These are phyloP conservation scores for Gossypium davidsonii DNA, from an alignment of 441 rosid species.

Conservation along the genomic window DNA sequence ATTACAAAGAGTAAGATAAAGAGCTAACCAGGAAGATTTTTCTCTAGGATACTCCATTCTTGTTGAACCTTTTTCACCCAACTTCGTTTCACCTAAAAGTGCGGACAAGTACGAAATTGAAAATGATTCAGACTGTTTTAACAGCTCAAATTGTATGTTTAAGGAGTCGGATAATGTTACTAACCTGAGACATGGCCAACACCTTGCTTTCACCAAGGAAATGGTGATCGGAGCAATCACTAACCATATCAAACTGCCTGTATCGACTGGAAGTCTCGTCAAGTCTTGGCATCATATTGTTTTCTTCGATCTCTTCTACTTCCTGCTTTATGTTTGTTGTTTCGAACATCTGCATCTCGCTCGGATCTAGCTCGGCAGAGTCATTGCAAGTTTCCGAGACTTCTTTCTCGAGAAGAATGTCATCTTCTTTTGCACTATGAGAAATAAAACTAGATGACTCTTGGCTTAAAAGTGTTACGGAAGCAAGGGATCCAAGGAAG, in stretches of 20 bases:
- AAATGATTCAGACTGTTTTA: not conserved
- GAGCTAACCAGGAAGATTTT: constrained; percentile 73
- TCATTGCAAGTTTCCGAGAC: constrained; percentile 26
- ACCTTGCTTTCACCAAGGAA: constrained; percentile 46
- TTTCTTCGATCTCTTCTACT: constrained; percentile 25
- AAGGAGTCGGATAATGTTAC: constrained; percentile 21
- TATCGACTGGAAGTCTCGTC: constrained; percentile 24
- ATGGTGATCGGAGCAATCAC: constrained; percentile 72
- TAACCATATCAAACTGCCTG: constrained; percentile 70
- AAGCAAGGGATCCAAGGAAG: constrained; percentile 50
- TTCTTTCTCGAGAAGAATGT: constrained; percentile 27
- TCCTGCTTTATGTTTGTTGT: constrained; percentile 21
- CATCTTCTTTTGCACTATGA: constrained; percentile 34
- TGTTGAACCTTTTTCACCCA: constrained; percentile 84
- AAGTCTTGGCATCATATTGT: constrained; percentile 17
- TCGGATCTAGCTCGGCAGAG: constrained; percentile 31
- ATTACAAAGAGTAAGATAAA: constrained; percentile 1
- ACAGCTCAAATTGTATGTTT: not conserved
- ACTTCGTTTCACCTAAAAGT: constrained; percentile 48
- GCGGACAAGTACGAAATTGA: not conserved
- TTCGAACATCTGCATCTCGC: constrained; percentile 23
- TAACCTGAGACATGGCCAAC: constrained; percentile 50
- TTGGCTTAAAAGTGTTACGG: constrained; percentile 32
- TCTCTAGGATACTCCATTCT: constrained; percentile 78
- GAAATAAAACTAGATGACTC: constrained; percentile 26